Evolutionary conservation across 257 asterid genomes (phyloP), one percentile per base, ranked within the genome.

Genomic region (Solanum bukasovii): DNA sequence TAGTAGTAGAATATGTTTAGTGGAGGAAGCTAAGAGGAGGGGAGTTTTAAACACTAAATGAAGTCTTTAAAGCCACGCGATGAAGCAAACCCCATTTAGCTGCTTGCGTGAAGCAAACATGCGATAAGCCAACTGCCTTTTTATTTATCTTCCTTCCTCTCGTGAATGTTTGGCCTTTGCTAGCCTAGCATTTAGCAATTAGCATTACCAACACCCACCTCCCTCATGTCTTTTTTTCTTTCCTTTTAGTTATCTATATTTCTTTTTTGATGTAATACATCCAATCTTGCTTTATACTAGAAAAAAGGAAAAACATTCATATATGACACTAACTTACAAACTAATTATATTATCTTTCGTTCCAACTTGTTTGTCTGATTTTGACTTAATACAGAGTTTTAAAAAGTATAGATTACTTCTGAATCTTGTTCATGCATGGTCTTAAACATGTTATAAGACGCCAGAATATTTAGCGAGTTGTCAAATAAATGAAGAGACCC

Each of bases 41-140:
- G 88, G 90, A 83, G 88, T 89, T 92, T 89, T 90, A 91, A 92
- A 90, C 87, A 89, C 91, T 71, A 91, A 93, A 92, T 92, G 92
- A 93, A 96, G 90, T 72, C 99, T 94, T 96, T 91, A 96, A 96
- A 94, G 98, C 96, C 98, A 97, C 98, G 98, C 98, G 95, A 93
- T 91, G 98, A 94, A 95, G 98, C 98, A 96, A 93, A 93, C 98
- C 90, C 90, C 91, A 85, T 87, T 91, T 92, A 96, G 98, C 92
- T 93, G 98, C 93, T 97, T 95, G 99, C 99, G 99, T 97, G 98
- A 96, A 96, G 98, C 98, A 97, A 97, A 95, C 98, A 97, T 95
- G 98, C 88, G 93, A 93, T 93, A 92, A 96, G 92, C 98, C 96
- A 96, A 92, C 96, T 90, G 93, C 95, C 91, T 88, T 94, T 93